Percentiles rank a stretch among this genome's conserved stretches.
These are phyloP conservation scores for Coemansia erecta DNA, from an alignment of 192 early-diverging fungal genomes.

Conservation along the genomic window DNA sequence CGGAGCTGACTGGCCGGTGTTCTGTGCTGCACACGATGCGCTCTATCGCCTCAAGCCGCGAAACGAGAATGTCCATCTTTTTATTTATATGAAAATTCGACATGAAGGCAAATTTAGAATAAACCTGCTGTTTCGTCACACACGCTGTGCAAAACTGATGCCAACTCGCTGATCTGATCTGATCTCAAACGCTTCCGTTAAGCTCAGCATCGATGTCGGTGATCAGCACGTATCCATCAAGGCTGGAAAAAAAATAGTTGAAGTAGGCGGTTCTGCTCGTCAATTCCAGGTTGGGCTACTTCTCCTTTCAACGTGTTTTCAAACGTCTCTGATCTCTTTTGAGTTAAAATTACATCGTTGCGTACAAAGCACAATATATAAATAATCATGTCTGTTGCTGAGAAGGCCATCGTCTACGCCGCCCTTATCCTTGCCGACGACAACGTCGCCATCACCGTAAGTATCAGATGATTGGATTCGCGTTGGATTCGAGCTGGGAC, in stretches of 20 bases:
- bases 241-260: too few relatives aligned
- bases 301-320: conserved; percentile 19
- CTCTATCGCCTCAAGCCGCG: conserved; percentile 36
- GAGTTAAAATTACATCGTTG: conserved; percentile 42
- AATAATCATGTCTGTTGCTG: conserved; percentile 13
- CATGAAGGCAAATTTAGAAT: neutral
- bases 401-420: conserved; percentile 80
- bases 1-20: neutral
- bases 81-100: neutral
- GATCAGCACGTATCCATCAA: too few relatives aligned
- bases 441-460: conserved; percentile 92
- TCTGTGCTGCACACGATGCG: conserved; percentile 25
- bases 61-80: conserved; percentile 27
- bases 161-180: too few relatives aligned
- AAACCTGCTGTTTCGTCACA: too few relatives aligned
- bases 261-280: too few relatives aligned
- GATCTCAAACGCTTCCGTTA: too few relatives aligned
- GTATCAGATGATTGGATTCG: conserved; percentile 43
- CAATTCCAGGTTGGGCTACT: neutral
- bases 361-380: neutral
- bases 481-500: neutral
- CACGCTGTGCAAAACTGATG: too few relatives aligned
- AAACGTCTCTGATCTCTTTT: conserved; percentile 50
- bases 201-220: too few relatives aligned
- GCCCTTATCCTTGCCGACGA: conserved; percentile 98